phyloP scores from a whole-genome alignment of 805 yeast species.

The Vanderwaltozyma yarrowii region DNA sequence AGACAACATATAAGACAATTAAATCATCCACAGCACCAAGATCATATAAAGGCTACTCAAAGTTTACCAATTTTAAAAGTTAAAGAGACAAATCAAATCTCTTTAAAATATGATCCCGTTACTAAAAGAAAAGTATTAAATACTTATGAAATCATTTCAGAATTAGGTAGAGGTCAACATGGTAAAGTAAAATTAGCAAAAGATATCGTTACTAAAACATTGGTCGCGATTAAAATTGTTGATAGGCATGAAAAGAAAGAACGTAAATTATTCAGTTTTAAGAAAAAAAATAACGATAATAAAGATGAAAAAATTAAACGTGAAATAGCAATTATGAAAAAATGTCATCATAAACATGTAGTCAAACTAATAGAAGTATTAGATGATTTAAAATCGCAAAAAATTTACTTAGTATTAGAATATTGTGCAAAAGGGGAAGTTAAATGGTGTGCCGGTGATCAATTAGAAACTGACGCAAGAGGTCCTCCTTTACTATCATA shows the following conservation, averaged over 20 bases:
- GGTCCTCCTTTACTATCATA: constrained; percentile 63
- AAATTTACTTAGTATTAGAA: constrained; percentile 83
- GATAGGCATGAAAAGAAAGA: constrained; percentile 47
- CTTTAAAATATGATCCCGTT: constrained; percentile 81
- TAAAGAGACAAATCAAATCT: constrained; percentile 73
- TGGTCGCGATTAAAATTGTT: constrained; percentile 90
- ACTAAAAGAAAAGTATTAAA: constrained; percentile 73
- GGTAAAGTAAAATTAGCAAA: constrained; percentile 94
- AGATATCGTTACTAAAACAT: constrained; percentile 49
- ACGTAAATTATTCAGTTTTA: constrained; percentile 31
- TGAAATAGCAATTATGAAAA: constrained; percentile 90
- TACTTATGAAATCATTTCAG: constrained; percentile 78
- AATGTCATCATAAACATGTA: constrained; percentile 87
- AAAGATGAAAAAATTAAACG: constrained; percentile 70
- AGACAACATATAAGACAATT: constrained; percentile 33
- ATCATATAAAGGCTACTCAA: constrained; percentile 21
- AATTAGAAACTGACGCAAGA: constrained; percentile 29
- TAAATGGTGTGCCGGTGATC: constrained; percentile 50
- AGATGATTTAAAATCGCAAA: constrained; percentile 74
- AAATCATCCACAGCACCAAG: constrained; percentile 34
- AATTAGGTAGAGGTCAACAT: constrained; percentile 93
- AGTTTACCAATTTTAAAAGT: constrained; percentile 32
- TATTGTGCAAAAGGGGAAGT: constrained; percentile 87
- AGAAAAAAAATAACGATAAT: constrained; percentile 23
- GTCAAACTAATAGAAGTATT: constrained; percentile 78